Conservation (phyloP, 2,329 filamentous ascomycete species). For the Neonectria neomacrospora region DNA sequence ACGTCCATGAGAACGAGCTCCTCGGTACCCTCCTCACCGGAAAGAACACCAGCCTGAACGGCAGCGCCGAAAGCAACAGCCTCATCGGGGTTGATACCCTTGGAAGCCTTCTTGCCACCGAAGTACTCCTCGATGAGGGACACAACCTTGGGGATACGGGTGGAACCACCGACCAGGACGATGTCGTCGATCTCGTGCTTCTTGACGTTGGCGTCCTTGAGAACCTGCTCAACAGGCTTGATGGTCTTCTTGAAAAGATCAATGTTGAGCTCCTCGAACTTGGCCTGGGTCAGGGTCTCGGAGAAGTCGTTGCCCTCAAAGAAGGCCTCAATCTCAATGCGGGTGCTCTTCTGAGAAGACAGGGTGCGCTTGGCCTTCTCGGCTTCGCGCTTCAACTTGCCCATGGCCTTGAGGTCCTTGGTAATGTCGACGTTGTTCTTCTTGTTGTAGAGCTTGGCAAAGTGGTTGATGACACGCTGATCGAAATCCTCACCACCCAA, state of each 20-base stretch:
- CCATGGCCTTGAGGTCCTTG: constrained; percentile 97
- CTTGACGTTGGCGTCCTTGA: constrained; percentile 98
- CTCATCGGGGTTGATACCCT: constrained; percentile 99
- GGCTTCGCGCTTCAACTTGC: constrained; percentile 98
- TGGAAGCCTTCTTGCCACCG: constrained; percentile 93
- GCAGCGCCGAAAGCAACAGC: constrained; percentile 98
- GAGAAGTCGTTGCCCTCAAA: constrained; percentile 97
- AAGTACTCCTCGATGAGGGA: constrained; percentile 96
- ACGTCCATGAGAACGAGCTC: constrained; percentile 95
- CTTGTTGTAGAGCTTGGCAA: constrained; percentile 99
- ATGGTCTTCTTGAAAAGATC: constrained; percentile 99
- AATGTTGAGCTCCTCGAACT: constrained; percentile 99
- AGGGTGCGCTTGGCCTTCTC: constrained; percentile 99
- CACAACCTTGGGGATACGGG: constrained; percentile 98
- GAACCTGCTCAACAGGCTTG: constrained; percentile 97
- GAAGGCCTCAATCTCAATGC: constrained; percentile 98
- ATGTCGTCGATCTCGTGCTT: constrained; percentile 96
- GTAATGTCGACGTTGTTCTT: constrained; percentile 92
- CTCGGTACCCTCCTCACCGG: constrained; percentile 84
- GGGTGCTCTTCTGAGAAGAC: constrained; percentile 91
- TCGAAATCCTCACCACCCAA: constrained; percentile 99
- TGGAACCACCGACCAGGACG: constrained; percentile 97
- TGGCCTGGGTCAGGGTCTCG: constrained; percentile 96
- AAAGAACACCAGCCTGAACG: constrained; percentile 95
- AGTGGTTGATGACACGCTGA: constrained; percentile 95